Evolutionary conservation across 495 filamentous ascomycete genomes (phyloP), one percentile per base, ranked within the genome.

Genomic region (Amorphotheca resinae): DNA sequence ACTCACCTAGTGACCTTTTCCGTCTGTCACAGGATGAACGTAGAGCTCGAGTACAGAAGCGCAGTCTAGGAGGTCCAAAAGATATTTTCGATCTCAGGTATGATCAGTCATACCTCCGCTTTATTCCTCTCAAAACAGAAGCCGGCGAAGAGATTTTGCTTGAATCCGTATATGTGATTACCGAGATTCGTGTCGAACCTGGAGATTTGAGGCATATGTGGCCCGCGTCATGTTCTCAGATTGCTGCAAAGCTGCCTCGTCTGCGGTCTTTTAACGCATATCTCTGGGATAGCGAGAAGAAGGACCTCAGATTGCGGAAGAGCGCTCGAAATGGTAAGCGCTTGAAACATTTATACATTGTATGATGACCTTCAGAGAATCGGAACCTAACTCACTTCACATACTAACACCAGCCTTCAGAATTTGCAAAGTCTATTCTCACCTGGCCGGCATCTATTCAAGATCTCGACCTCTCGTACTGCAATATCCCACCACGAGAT

Each of bases 1-100:
- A 42, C 28, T 33, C 40, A 33, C 40, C 40, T 42, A 42, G 40
- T 42, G 40, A 42, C 28, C 23, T 42, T 28, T 42, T 28, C 20
- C 28, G 40, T 42, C 23, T 33, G 9, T 7, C 22, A 23, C 23
- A 31, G 32, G 40, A 42, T 16, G 28, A 42, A 42, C 9, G 40
- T 25, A 42, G n/a, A n/a, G n/a, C n/a, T n/a, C n/a, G n/a, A n/a
- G n/a, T n/a, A n/a, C n/a, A n/a, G n/a, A n/a, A n/a, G n/a, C n/a
- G n/a, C n/a, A n/a, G n/a, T n/a, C n/a, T n/a, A n/a, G n/a, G n/a
- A n/a, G n/a, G n/a, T n/a, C n/a, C n/a, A n/a, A n/a, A n/a, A n/a
- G n/a, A n/a, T n/a, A n/a, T n/a, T n/a, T n/a, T n/a, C n/a, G n/a
- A n/a, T n/a, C n/a, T n/a, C n/a, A n/a, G n/a, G n/a, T n/a, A n/a